Evolutionary conservation across 257 asterid genomes (phyloP).

Genomic region (Lycium barbarum): DNA sequence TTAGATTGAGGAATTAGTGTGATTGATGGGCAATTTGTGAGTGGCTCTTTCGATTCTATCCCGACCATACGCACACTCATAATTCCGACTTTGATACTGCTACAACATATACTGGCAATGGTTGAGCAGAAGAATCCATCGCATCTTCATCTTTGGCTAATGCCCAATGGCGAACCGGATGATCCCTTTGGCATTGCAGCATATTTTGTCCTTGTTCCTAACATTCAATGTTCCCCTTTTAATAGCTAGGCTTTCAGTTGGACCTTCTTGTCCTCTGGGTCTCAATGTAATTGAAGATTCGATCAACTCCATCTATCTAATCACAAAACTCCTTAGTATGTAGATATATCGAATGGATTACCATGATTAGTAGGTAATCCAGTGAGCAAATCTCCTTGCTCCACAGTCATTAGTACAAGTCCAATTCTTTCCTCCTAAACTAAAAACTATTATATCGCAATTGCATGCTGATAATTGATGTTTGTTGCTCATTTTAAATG

Average conservation of each 20-base stretch:
- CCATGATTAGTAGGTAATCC: neutral
- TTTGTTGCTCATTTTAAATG: neutral
- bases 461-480: neutral
- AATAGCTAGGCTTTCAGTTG: neutral
- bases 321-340: neutral
- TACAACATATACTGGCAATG: neutral
- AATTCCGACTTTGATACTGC: neutral
- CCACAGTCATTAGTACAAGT: neutral
- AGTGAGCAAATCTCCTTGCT: neutral
- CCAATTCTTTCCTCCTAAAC: neutral
- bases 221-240: neutral
- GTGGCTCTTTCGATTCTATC: neutral
- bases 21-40: neutral
- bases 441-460: neutral
- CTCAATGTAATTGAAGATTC: neutral
- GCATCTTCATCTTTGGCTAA: neutral
- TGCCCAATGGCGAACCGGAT: neutral
- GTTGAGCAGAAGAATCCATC: neutral
- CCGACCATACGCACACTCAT: neutral
- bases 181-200: neutral
- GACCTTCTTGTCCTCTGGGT: neutral
- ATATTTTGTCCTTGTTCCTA: neutral
- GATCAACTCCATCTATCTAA: neutral
- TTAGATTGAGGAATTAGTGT: neutral
- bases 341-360: neutral